Evolutionary conservation across 2,329 filamentous ascomycete species (phyloP).

Genomic region (Epichloe gansuensis): DNA sequence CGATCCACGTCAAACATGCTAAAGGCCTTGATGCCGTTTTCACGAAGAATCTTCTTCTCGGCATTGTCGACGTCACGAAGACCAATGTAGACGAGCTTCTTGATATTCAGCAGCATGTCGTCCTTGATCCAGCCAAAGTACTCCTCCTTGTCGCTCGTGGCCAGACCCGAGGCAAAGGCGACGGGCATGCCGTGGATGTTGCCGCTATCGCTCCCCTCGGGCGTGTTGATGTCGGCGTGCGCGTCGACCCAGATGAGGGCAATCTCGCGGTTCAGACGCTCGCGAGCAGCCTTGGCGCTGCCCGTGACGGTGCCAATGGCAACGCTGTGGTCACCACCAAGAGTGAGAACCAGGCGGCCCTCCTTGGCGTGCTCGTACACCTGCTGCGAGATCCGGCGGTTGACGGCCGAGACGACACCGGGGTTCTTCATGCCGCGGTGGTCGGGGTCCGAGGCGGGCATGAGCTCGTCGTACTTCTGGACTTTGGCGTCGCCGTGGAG

Average conservation of each 20-base stretch:
- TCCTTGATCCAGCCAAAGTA: slow-evolving; percentile 83
- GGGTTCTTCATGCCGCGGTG: slow-evolving; percentile 94
- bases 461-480: slow-evolving; percentile 67
- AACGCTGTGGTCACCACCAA: slow-evolving; percentile 93
- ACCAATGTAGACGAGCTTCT: slow-evolving; percentile 94
- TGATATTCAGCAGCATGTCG: slow-evolving; percentile 55
- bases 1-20: slow-evolving; percentile 97
- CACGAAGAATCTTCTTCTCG: slow-evolving; percentile 83
- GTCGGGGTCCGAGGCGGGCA: slow-evolving; percentile 61
- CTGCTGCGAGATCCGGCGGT: slow-evolving; percentile 64
- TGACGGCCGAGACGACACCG: slow-evolving; percentile 73
- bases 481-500: slow-evolving; percentile 74
- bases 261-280: slow-evolving; percentile 70
- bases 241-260: slow-evolving; percentile 98
- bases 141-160: slow-evolving; percentile 61
- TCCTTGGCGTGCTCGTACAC: slow-evolving; percentile 76
- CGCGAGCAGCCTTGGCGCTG: slow-evolving; percentile 72
- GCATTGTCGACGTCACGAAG: slow-evolving; percentile 84
- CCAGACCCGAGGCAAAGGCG: slow-evolving; percentile 77
- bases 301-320: slow-evolving; percentile 89
- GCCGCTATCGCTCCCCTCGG: slow-evolving; percentile 76
- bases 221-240: slow-evolving; percentile 95
- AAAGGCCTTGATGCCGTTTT: slow-evolving; percentile 88
- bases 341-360: slow-evolving; percentile 79
- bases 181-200: slow-evolving; percentile 99